Evolutionary conservation across 2,329 filamentous ascomycete genomes (phyloP).

Genomic region (Scorias spongiosa): DNA sequence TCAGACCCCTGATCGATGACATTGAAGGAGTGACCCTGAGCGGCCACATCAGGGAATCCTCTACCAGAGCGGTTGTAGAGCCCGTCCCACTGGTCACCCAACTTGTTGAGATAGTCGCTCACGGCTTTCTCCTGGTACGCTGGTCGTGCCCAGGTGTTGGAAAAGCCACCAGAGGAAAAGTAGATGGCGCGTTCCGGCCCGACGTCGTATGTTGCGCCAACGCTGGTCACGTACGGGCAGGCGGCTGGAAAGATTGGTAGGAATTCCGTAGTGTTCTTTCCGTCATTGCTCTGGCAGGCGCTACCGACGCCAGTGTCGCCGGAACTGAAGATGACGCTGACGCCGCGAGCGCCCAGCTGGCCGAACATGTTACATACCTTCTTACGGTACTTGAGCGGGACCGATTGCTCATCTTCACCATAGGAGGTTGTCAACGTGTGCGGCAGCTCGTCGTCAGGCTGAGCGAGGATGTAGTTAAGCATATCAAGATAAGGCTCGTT

Average conservation of each 20-base stretch:
- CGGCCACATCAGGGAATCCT: constrained; percentile 31
- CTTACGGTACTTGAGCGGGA: constrained; percentile 43
- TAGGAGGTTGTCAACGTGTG: constrained; percentile 49
- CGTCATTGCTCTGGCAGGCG: constrained; percentile 31
- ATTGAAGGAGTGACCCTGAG: constrained; percentile 36
- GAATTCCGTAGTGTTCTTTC: constrained; percentile 29
- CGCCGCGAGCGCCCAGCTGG: constrained; percentile 49
- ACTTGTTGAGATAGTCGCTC: constrained; percentile 22
- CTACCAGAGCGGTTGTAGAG: constrained; percentile 29
- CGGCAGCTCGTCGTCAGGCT: constrained; percentile 40
- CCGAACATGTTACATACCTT: constrained; percentile 49
- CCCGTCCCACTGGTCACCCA: constrained; percentile 25
- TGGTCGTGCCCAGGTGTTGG: constrained; percentile 27
- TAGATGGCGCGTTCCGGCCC: constrained; percentile 28
- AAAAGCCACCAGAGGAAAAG: constrained; percentile 32
- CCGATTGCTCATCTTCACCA: constrained; percentile 46
- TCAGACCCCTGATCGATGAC: constrained; percentile 28
- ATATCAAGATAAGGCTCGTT: constrained; percentile 55
- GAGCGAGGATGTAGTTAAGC: constrained; percentile 40
- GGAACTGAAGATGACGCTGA: constrained; percentile 44
- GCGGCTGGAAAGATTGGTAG: constrained; percentile 31
- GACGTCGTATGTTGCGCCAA: constrained; percentile 27
- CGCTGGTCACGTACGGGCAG: constrained; percentile 32
- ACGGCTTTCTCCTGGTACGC: constrained; percentile 29
- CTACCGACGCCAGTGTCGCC: constrained; percentile 46